Base-by-base conservation (phyloP, 768 basidiomycete genomes). In the Leucosporidium yakuticum region DNA sequence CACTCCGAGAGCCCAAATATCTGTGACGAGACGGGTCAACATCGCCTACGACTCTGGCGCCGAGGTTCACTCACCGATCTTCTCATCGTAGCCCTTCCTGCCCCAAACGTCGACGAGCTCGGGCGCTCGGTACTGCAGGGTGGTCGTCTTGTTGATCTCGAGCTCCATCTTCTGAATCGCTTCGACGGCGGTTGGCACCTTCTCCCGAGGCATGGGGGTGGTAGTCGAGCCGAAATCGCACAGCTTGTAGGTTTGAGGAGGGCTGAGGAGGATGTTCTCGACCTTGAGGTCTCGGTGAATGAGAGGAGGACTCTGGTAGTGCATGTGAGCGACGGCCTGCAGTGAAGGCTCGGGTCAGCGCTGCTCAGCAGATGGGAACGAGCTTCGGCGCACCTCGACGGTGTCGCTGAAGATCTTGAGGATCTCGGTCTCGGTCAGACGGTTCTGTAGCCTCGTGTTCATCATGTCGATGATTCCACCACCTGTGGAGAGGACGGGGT, bases 401-500 rank as follows among this genome's bases (percentile, higher is more conserved):
- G 97, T 90, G 77, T 98, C 96, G 20, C 90, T 88, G 79, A 99
- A 99, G 76, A 99, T 97, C 79, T 93, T 92, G 62, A 99, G 83
- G 75, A 99, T 97, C 79, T 99, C 96, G 29, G 88, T 84, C 80
- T 99, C 96, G 4, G 91, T 94, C 51, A 98, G 83, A 31, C 96
- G 86, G 80, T 98, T 93, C 63, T 94, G 85, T 56, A 99, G 83
- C 62, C 96, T 86, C 73, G 93, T 86, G 79, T 99, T 99, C 90
- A 99, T 93, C 88, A 98, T 93, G 81, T 99, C 96, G 79, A 99
- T 98, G 73, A 99, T 97, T 47, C 96, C 96, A 49, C 96, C 96
- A 58, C 93, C 93, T 91, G 71, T 20, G 62, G 8, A 8, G 11
- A 15, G 17, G 27, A 12, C 71, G 57, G 71, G 75, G 59, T 66